phyloP scores from a whole-genome alignment of 768 basidiomycete species.

The Podaxis carcinomalis region DNA sequence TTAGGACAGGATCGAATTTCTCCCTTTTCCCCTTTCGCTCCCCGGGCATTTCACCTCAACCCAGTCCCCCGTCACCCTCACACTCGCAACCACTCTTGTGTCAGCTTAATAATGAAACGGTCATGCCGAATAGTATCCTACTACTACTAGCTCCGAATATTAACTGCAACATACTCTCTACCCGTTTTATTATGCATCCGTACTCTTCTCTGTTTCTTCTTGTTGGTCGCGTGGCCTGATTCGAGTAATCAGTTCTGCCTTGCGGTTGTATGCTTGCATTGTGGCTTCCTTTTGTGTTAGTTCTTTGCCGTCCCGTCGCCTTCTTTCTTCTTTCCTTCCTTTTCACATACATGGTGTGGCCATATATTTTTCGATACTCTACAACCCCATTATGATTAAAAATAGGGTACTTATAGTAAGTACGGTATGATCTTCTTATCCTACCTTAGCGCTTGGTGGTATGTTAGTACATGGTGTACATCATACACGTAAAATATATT shows the following conservation, averaged over 20 bases:
- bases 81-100: constrained; percentile 5
- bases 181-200: constrained; percentile 6
- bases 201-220: neutral
- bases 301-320: neutral
- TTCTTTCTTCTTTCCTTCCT: neutral
- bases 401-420: neutral
- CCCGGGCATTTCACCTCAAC: neutral
- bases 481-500: constrained; percentile 5
- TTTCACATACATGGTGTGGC: neutral
- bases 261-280: constrained; percentile 1
- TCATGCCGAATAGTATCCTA: constrained; percentile 4
- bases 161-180: constrained; percentile 8
- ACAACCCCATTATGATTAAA: neutral
- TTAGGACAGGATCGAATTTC: neutral
- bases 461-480: neutral
- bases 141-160: constrained; percentile 13
- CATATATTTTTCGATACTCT: neutral
- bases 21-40: neutral
- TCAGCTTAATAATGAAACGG: constrained; percentile 10
- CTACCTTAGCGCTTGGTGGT: neutral
- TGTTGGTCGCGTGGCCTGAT: constrained; percentile 8
- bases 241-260: neutral
- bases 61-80: neutral
- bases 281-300: neutral
- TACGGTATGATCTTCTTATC: neutral